Evolutionary conservation across 495 filamentous ascomycete genomes (phyloP), one percentile per base, ranked within the genome.

Genomic region (Talaromyces borbonicus): DNA sequence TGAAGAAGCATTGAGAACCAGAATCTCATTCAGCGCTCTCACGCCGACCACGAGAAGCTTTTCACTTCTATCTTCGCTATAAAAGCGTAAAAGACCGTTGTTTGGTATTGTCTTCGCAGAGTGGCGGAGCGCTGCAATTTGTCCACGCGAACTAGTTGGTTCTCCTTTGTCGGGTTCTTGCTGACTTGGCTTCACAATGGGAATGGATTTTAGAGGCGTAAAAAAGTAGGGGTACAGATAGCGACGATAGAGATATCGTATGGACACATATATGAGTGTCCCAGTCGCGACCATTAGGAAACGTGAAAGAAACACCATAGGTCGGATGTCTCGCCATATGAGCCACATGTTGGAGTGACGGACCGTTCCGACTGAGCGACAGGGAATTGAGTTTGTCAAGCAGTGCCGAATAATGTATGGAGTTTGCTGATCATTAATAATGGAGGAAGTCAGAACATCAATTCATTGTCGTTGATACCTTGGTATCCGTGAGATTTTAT

Each of bases 71-170:
- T 83, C 78, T 3, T 79, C 38, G 12, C 62, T 49, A 22, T 71
- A 69, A 40, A 90, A 95, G 2, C 81, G 75, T 23, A 97, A 78
- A 12, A 96, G 51, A 7, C 90, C 90, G 37, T 90, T 71, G 54
- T 95, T 88, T 1, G 85, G 84, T 15, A 93, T 61, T 0, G 59
- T 73, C 27, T 80, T 68, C 15, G n/a, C 29, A 6, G 29, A 25
- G 15, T 32, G 30, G 7, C 8, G 30, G 20, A 33, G 14, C 16
- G 15, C 8, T 5, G 43, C 6, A 15, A 35, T 6, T 16, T 8
- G 0, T 22, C 16, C 5, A 4, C 27, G 29, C 1, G 29, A n/a
- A 14, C 29, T 32, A n/a, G 29, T 33, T 7, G 20, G n/a, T 18
- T 41, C 38, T 14, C 26, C 22, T 14, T 41, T 40, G 22, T 12